Evolutionary conservation across 257 asterid genomes (phyloP).

Genomic region (Salvia hispanica): DNA sequence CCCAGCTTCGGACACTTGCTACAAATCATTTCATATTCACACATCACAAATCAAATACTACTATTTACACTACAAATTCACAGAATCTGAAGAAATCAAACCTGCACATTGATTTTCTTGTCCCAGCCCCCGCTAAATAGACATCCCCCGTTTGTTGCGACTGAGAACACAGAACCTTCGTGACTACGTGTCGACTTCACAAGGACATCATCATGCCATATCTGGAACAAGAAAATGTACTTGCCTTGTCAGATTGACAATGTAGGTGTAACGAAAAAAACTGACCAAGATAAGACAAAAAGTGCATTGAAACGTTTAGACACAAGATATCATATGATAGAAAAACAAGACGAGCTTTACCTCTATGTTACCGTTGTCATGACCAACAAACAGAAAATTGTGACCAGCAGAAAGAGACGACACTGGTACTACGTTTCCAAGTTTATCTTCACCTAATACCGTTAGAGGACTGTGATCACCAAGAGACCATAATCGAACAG

Average conservation of each 20-base stretch:
- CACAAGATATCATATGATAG: too few relatives aligned
- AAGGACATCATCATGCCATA: slow-evolving; percentile 64
- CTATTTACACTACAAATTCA: background rate
- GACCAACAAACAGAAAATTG: slow-evolving; percentile 59
- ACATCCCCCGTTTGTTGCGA: slow-evolving; percentile 63
- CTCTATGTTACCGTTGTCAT: slow-evolving; percentile 66
- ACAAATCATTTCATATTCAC: slow-evolving; percentile 21
- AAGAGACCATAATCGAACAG: slow-evolving; percentile 86
- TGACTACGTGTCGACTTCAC: slow-evolving; percentile 57
- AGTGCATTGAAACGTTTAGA: too few relatives aligned
- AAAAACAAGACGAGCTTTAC: slow-evolving; percentile 30
- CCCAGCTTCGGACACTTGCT: slow-evolving; percentile 60
- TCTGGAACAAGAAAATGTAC: slow-evolving; percentile 39
- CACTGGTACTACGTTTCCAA: slow-evolving; percentile 53
- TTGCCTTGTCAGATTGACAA: background rate
- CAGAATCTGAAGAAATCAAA: slow-evolving; percentile 16
- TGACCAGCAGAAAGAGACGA: slow-evolving; percentile 63
- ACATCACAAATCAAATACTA: background rate
- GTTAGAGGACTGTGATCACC: slow-evolving; percentile 78
- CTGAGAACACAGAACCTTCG: slow-evolving; percentile 63
- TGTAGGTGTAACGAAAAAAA: too few relatives aligned
- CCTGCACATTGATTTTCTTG: slow-evolving; percentile 67
- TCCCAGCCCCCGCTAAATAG: slow-evolving; percentile 88
- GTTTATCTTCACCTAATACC: slow-evolving; percentile 62
- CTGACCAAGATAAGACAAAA: too few relatives aligned